A percentile compares a stretch with the other conserved stretches of the same genome.
phyloP scores from a whole-genome alignment of 2,329 filamentous ascomycete species.

The Rhinocladiella mackenziei region DNA sequence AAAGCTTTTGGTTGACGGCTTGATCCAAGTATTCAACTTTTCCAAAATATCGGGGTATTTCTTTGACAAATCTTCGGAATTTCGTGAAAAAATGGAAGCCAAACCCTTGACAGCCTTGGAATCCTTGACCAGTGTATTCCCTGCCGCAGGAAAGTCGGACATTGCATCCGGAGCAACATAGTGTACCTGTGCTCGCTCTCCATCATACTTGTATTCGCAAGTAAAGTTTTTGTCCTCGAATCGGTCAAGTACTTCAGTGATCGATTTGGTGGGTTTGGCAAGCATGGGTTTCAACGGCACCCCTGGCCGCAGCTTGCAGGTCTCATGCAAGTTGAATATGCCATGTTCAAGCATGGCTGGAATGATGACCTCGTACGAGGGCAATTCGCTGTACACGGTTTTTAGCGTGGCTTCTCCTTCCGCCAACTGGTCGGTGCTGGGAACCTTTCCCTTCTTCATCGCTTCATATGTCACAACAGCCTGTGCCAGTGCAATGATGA shows the following conservation, averaged over 20 bases:
- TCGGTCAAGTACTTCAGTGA: slow-evolving; percentile 92
- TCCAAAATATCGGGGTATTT: slow-evolving; percentile 95
- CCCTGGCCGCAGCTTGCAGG: slow-evolving; percentile 87
- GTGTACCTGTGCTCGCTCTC: slow-evolving; percentile 96
- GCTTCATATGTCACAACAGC: slow-evolving; percentile 82
- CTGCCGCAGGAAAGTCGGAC: slow-evolving; percentile 61
- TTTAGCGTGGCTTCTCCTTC: slow-evolving; percentile 84
- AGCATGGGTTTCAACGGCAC: slow-evolving; percentile 97
- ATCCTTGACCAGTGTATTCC: slow-evolving; percentile 61
- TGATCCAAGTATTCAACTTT: slow-evolving; percentile 86
- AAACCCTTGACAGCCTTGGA: slow-evolving; percentile 59
- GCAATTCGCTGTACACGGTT: slow-evolving; percentile 87
- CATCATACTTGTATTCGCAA: slow-evolving; percentile 99
- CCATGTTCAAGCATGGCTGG: slow-evolving; percentile 84
- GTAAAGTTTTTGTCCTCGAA: slow-evolving; percentile 95
- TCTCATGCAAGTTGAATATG: slow-evolving; percentile 73
- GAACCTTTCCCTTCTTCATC: slow-evolving; percentile 63
- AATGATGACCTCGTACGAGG: slow-evolving; percentile 91
- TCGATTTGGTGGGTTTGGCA: slow-evolving; percentile 96
- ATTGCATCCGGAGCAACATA: slow-evolving; percentile 81
- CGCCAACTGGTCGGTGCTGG: slow-evolving; percentile 71
- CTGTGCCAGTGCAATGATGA: slow-evolving; percentile 84
- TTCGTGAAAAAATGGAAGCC: slow-evolving; percentile 91
- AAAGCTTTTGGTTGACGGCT: slow-evolving; percentile 84
- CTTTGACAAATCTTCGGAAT: slow-evolving; percentile 93